Conservation (phyloP, 768 basidiomycete species). For the Leccinellum luteum region DNA sequence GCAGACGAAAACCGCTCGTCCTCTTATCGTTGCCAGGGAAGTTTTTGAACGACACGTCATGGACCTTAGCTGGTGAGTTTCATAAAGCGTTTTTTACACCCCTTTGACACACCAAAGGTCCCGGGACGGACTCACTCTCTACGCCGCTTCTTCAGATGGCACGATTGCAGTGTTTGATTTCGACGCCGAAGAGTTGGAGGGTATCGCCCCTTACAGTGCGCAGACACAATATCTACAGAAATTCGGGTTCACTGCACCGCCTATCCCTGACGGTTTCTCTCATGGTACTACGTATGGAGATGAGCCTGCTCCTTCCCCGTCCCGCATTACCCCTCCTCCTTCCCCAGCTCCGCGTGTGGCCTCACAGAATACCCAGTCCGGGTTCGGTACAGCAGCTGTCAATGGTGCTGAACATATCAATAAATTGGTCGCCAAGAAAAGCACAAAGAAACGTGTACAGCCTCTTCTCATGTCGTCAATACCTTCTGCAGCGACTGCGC, state of each 20-base stretch:
- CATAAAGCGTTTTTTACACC: neutral
- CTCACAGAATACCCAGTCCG: constrained; percentile 35
- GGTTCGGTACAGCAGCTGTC: constrained; percentile 38
- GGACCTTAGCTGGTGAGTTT: constrained; percentile 87
- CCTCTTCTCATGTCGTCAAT: constrained; percentile 39
- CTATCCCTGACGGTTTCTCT: constrained; percentile 69
- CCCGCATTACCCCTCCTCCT: constrained; percentile 47
- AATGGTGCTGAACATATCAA: constrained; percentile 62
- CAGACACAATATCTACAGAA: constrained; percentile 81
- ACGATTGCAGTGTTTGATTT: constrained; percentile 89
- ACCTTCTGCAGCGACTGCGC: constrained; percentile 34
- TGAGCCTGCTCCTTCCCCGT: constrained; percentile 20
- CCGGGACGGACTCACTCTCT: constrained; percentile 86
- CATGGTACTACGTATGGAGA: constrained; percentile 38
- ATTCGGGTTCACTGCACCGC: constrained; percentile 70
- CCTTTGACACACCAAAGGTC: constrained; percentile 56
- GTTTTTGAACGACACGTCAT: constrained; percentile 94
- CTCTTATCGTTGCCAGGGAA: constrained; percentile 89
- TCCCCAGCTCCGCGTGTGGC: constrained; percentile 39
- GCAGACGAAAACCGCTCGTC: constrained; percentile 90
- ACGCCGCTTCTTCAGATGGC: constrained; percentile 94
- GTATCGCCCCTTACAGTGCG: constrained; percentile 68
- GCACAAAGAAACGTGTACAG: constrained; percentile 64
- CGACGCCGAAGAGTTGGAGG: constrained; percentile 74
- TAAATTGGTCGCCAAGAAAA: constrained; percentile 72